Evolutionary conservation across 176 grass and related monocot species (phyloP).

Genomic region (Ensete ventricosum): DNA sequence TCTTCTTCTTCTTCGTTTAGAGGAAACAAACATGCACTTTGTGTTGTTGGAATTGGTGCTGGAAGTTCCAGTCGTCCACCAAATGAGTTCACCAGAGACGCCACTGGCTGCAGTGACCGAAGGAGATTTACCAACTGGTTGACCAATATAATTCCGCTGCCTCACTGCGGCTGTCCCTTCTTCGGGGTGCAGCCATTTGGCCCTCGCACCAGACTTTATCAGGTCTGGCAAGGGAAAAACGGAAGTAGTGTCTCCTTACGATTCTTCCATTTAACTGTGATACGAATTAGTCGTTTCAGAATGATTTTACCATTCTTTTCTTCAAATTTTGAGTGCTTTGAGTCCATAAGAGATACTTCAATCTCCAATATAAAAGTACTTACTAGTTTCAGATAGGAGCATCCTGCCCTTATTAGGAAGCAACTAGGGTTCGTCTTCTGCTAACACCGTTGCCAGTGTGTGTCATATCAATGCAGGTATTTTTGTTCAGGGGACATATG

Average conservation of each 20-base stretch:
- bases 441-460: no score
- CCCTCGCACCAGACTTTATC: conserved; percentile 25
- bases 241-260: conserved; percentile 17
- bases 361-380: no score
- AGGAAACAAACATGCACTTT: no score
- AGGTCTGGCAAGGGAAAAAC: conserved; percentile 54
- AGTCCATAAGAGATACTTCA: no score
- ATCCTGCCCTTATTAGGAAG: no score
- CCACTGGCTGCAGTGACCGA: neutral
- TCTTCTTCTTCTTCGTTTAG: no score
- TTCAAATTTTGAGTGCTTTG: no score
- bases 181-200: neutral
- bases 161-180: neutral
- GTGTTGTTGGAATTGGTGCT: no score
- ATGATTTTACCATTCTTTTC: neutral
- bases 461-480: conserved; percentile 34
- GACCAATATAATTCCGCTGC: neutral
- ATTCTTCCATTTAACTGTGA: neutral
- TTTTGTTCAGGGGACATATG: conserved; percentile 56
- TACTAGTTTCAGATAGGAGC: no score
- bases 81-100: neutral
- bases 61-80: neutral
- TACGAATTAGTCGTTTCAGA: neutral
- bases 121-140: neutral
- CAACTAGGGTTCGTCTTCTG: no score